Evolutionary conservation across 805 yeast species (phyloP), one percentile per base, ranked within the genome.

Genomic region (Ogataea ganodermae): DNA sequence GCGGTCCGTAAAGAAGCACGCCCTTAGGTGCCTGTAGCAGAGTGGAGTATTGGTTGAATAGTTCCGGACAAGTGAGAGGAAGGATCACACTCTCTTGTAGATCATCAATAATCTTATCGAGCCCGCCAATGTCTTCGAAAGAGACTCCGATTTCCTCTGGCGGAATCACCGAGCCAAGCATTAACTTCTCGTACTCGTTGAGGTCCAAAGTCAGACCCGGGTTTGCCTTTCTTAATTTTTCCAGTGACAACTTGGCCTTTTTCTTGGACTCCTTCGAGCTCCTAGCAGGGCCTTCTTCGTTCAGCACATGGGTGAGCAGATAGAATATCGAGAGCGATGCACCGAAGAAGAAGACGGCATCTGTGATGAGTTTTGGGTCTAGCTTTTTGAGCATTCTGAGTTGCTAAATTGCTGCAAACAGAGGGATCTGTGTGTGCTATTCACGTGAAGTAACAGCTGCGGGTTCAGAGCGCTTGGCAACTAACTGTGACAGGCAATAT

Each of bases 1-100:
- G 98, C 3, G 98, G 97, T 0, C 98, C 98, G 62, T 89, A 84
- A 41, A 91, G 74, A 28, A 92, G 70, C 2, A 92, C 97, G 33
- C 99, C 99, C 61, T 89, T 90, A 1, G 99, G 99, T 1, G 96
- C 92, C 60, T 86, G 89, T 21, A 92, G 71, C 44, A 92, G 73
- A 17, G 69, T 52, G 44, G 89, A 81, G 55, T 85, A 87, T 44
- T 80, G 82, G 10, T 80, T 71, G 62, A 86, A 90, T 33, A 89
- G 68, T 41, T 81, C 88, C 0, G 96, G 96, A 57, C 81, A 72
- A 14, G 87, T 84, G 48, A 94, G 72, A 1, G 99, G 99, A 57
- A 88, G 84, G 35, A 94, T 79, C 8, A 94, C 96, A 45, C 90
- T 79, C 66, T 94, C 99, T 56, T 86, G 78, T 40, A 94, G 72